Evolutionary conservation across 2,329 filamentous ascomycete genomes (phyloP), one percentile per base, ranked within the genome.

Genomic region (Ascochyta koolunga): DNA sequence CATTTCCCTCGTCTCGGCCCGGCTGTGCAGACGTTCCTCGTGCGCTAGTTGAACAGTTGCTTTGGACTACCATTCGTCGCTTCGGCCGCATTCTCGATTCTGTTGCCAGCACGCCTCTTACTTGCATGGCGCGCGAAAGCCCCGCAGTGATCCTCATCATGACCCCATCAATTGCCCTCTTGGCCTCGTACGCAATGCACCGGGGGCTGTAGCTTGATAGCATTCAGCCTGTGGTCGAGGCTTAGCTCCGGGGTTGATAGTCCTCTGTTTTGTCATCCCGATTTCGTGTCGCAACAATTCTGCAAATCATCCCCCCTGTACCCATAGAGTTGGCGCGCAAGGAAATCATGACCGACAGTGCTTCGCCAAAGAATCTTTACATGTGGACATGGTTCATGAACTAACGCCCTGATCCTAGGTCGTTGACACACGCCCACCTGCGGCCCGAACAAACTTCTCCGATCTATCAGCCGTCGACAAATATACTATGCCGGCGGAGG

Each of bases 401-500:
- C 68, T 72, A 55, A 73, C 61, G 55, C 49, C 24, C 16, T 54
- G 22, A 25, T 53, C 31, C 29, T 67, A 96, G 92, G 86, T 96
- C 62, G 79, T 82, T 64, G 93, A 97, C 77, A 88, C 85, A 47
- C 88, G 93, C 48, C 93, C 93, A 41, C 83, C 86, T 40, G 84
- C 84, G 43, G 86, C 88, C 59, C 87, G 90, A 59, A 86, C 86
- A 58, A 93, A 97, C 76, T 91, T 90, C 77, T 89, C 84, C 62
- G 93, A 96, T 77, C 83, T 89, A 38, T 89, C 89, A 37, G 83
- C 85, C 9, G 91, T 97, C 5, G 86, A 92, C 51, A 97, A 97
- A 79, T 98, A 95, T 75, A 86, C 89, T 59, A 89, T 99, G 83
- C 90, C 92, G n/a, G 81, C 84, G 46, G 83, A 88, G 43, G 89